These are phyloP conservation scores for Endocalyx cinctus DNA, from an alignment of 2,329 filamentous ascomycete genomes.

Conservation along the genomic window DNA sequence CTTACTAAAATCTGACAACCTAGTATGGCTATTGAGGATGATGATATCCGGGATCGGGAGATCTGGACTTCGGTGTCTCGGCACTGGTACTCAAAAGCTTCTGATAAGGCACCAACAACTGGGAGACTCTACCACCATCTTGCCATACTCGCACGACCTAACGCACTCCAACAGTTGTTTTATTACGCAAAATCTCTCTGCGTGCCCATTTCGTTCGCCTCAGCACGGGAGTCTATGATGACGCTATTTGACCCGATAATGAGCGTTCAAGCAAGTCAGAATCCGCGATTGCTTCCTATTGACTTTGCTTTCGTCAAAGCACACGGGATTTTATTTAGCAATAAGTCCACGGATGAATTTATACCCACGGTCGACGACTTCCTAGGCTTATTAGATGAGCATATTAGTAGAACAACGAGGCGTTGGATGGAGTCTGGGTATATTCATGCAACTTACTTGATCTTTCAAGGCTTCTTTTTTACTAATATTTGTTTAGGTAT, in stretches of 20 bases:
- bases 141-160: slow-evolving; percentile 69
- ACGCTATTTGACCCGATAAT: slow-evolving; percentile 63
- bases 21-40: slow-evolving; percentile 86
- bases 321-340: slow-evolving; percentile 61
- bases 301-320: slow-evolving; percentile 60
- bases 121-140: slow-evolving; percentile 86
- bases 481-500: slow-evolving; percentile 33
- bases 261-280: slow-evolving; percentile 20
- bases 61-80: slow-evolving; percentile 76
- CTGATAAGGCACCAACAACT: slow-evolving; percentile 68
- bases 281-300: slow-evolving; percentile 35
- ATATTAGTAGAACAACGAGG: slow-evolving; percentile 48
- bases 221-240: slow-evolving; percentile 65
- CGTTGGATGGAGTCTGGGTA: slow-evolving; percentile 47
- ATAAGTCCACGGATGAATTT: slow-evolving; percentile 42
- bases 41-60: slow-evolving; percentile 69
- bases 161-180: slow-evolving; percentile 65
- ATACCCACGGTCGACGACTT: slow-evolving; percentile 44
- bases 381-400: slow-evolving; percentile 46
- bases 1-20: slow-evolving; percentile 8
- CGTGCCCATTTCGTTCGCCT: slow-evolving; percentile 61
- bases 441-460: not conserved
- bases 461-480: not conserved
- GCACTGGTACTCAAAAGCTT: slow-evolving; percentile 81
- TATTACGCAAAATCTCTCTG: slow-evolving; percentile 69